Evolutionary conservation across 2,329 filamentous ascomycete genomes (phyloP), one percentile per base, ranked within the genome.

Genomic region (Lachnellula occidentalis): DNA sequence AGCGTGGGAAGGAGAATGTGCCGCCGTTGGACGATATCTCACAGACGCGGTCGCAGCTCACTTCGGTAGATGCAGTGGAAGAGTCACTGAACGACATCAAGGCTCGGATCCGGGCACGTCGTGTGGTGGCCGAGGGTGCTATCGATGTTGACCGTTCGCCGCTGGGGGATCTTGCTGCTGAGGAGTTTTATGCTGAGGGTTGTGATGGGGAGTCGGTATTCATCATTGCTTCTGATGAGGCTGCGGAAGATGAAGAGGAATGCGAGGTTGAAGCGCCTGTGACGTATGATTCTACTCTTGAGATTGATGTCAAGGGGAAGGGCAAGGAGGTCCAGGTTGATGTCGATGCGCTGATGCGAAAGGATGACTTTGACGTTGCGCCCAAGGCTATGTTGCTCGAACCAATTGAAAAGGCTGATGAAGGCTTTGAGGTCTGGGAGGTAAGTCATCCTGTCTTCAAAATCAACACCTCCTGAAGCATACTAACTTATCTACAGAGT

Each of bases 1-100:
- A 81, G 45, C 78, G 83, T 34, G 88, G 90, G 66, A 99, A 99
- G 77, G 92, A 99, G 75, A 99, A 99, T 67, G 83, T 96, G 17
- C 88, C 92, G 4, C 92, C 92, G 2, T 69, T 73, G 2, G 80
- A 82, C 53, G 84, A 88, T 45, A 70, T 87, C 39, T 82, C 80
- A 27, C 79, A 87, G 65, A 83, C 81, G 9, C 63, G 63, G 27
- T 56, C 61, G 31, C 58, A 66, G 17, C 54, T 58, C 17, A 2
- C 65, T 24, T 48, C 60, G 8, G 31, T 50, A 14, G 58, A 51
- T 34, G 49, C 63, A 11, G 53, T 61, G 21, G 59, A 66, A 8
- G 53, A 64, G 5, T 63, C 66, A 15, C 63, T 65, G 19, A 47
- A 64, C 12, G 69, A 70, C 36, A 71, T 60, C 12, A 65, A 64